Base-by-base conservation (phyloP, 23 red algal genomes). In the Gracilaria gracilis region DNA sequence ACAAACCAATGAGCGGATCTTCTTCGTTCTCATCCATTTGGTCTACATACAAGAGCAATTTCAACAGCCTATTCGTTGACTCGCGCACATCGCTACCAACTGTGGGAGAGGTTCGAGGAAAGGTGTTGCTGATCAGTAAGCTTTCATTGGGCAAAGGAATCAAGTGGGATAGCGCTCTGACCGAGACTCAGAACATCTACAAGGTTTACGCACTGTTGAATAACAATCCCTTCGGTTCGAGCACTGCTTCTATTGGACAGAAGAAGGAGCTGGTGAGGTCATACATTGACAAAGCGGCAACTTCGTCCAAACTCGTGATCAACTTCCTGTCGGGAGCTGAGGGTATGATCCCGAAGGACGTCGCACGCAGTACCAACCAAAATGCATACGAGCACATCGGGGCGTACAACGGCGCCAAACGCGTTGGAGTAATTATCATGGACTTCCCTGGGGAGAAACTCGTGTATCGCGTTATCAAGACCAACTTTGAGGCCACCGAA, bases 281-380 rank as follows among this genome's bases (percentile, higher is more conserved):
- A 27, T 87, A 75, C 32, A 73, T 87, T 15, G 67, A 73, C 51
- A 87, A 75, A 55, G 84, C 84, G 9, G 47, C 44, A 51, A 58
- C 67, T 28, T 87, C 84, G 0, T 76, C 67, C 23, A 73, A 87
- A 48, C 42, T 87, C 0, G 49, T 75, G 8, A 15, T 87, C 24
- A 87, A 87, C 84, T 87, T 75, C 67, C 25, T 87, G 48, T 87
- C 84, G 13, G 84, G 84, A 73, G 67, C 84, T 0, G 66, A 36
- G 13, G 84, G 84, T 23, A 87, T 87, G 64, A 75, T 75, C 14
- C 84, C 84, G 9, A 75, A 87, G 20, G 66, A 75, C 44, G 67
- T 87, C 24, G 84, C 84, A 7, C 42, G 44, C 4, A 40, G 27
- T 5, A 87, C 84, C 7, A 87, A 87, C 32, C 84, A 73, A 40